Percentiles rank a stretch among this genome's conserved stretches.
Evolutionary conservation across 2,329 filamentous ascomycete species (phyloP).

Genomic region (Nemania bipapillata): DNA sequence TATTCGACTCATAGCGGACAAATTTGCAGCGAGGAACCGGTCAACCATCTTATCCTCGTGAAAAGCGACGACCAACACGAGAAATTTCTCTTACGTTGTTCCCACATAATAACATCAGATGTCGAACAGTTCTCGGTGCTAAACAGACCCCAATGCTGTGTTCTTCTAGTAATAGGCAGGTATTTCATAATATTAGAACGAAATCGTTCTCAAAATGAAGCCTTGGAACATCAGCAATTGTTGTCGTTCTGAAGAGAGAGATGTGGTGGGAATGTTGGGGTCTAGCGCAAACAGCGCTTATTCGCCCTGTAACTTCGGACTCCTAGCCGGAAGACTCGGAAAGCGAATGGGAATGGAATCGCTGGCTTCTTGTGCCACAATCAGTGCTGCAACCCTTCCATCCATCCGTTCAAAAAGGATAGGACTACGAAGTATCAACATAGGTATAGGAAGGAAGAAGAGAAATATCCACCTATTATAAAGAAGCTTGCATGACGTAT

Average conservation of each 20-base stretch:
- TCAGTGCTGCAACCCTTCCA: not conserved
- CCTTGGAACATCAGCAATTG: not conserved
- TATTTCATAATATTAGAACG: not conserved
- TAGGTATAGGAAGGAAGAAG: not conserved
- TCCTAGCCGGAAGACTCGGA: slow-evolving; percentile 4
- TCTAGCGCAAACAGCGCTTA: not conserved
- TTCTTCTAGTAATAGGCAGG: not conserved
- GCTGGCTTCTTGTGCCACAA: not conserved
- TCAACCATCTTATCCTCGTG: not conserved
- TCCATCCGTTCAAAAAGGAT: not conserved
- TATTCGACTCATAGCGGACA: not conserved
- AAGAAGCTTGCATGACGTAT: not conserved
- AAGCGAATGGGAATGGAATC: slow-evolving; percentile 12
- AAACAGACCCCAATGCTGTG: not conserved
- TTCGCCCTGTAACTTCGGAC: not conserved
- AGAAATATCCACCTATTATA: slow-evolving; percentile 10
- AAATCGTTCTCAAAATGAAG: not conserved
- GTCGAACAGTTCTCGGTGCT: too few relatives aligned
- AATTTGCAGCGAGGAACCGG: not conserved
- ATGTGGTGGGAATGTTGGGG: not conserved
- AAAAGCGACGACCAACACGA: slow-evolving; percentile 7
- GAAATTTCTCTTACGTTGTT: not conserved
- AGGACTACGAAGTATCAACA: not conserved
- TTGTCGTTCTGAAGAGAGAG: not conserved
- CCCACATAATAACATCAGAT: too few relatives aligned